Conservation (phyloP, 768 basidiomycete species). For the Lentinula boryana region DNA sequence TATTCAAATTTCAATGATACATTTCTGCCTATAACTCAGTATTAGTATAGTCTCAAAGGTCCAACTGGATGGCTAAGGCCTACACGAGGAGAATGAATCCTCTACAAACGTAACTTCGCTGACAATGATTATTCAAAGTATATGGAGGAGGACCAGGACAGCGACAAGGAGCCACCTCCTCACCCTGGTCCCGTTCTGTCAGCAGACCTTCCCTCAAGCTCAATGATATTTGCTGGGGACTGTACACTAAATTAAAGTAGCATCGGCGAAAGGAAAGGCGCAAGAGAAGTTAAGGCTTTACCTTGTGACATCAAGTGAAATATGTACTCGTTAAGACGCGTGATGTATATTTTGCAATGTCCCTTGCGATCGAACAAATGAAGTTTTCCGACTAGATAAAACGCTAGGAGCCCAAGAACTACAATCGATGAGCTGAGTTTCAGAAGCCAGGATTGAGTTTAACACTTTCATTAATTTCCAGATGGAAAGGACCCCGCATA, state of each 20-base stretch:
- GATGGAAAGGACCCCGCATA: conserved; percentile 70
- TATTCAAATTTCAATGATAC: background rate
- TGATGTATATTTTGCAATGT: conserved; percentile 42
- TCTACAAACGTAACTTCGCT: no score
- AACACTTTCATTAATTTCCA: conserved; percentile 66
- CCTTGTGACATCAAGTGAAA: conserved; percentile 26
- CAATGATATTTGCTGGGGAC: background rate
- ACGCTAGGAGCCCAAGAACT: conserved; percentile 85
- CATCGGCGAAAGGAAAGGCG: conserved; percentile 62
- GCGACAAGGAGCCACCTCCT: background rate
- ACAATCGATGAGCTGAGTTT: conserved; percentile 7
- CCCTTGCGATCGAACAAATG: conserved; percentile 84
- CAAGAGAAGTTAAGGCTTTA: conserved; percentile 80
- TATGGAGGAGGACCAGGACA: background rate
- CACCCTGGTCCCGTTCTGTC: background rate
- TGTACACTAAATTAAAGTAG: conserved; percentile 45
- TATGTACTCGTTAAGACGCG: background rate
- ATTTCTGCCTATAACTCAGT: no score
- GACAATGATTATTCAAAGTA: no score
- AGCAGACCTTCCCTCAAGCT: background rate
- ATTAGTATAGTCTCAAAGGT: no score
- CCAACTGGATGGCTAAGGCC: no score
- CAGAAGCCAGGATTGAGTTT: background rate
- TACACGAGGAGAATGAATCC: no score
- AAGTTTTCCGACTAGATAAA: conserved; percentile 89